Evolutionary conservation across 2,329 filamentous ascomycete species (phyloP), one percentile per base, ranked within the genome.

Genomic region (Aspergillus ruber): DNA sequence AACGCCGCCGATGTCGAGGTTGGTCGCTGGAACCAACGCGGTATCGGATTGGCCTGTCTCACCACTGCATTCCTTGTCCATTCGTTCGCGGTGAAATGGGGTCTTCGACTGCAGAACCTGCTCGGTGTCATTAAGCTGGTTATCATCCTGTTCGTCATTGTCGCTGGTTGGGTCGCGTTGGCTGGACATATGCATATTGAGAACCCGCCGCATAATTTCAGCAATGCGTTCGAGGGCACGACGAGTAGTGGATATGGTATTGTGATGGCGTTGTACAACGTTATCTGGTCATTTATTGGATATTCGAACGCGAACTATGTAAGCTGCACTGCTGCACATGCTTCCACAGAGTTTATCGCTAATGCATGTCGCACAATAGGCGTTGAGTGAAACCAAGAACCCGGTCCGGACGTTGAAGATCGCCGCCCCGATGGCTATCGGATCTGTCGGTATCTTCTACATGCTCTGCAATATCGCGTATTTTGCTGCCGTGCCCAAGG

Each of bases 251-350:
- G 63, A 6, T 70, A 70, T 49, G 75, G 76, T 21, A 65, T 82
- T n/a, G 77, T 80, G 2, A 82, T 74, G 48, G 80, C 81, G 0
- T 59, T 85, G 33, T 78, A 82, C 50, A 82, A 77, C 48, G 80
- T 84, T 46, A 75, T 80, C 25, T 83, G 81, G 60, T 79, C 79
- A 0, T 84, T 82, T 45, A 69, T 74, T 3, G 81, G 81, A 2
- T 84, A 78, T 54, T 72, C 75, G 6, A 84, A 84, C 58, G 78
- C 80, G 1, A 84, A 84, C 66, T 83, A 83, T 61, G 74, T 77
- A 51, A 62, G 73, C 58, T 15, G 29, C 17, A 21, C 41, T 17
- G 12, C 10, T 25, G 23, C 15, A 13, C 15, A 20, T 41, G 39
- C 39, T 33, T 18, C 33, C 18, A 10, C 35, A 17, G 17, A 17